A percentile compares a stretch with the other conserved stretches of the same genome.
Conservation (phyloP, 2,329 filamentous ascomycete genomes). For the Hymenoscyphus infarciens region DNA sequence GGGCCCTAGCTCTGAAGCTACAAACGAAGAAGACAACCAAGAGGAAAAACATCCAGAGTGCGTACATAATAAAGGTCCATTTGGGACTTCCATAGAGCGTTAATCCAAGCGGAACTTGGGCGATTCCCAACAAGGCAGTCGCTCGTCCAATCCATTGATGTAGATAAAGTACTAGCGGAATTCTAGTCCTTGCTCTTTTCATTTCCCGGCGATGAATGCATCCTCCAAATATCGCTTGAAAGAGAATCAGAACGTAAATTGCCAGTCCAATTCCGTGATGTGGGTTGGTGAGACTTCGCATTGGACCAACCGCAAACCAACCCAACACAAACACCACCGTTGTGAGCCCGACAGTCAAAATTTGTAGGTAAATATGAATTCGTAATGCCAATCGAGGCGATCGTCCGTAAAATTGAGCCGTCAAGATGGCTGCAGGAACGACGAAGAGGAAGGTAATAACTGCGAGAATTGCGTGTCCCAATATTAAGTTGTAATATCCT, state of each 20-base stretch:
- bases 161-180: conserved; percentile 41
- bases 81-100: conserved; percentile 90
- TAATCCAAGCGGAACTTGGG: conserved; percentile 83
- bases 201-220: conserved; percentile 45
- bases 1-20: conserved; percentile 62
- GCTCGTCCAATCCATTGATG: conserved; percentile 85
- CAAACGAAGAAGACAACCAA: conserved; percentile 76
- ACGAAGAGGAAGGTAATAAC: conserved; percentile 71
- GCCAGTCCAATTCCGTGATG: conserved; percentile 82
- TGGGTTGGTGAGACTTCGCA: conserved; percentile 70
- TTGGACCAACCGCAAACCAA: conserved; percentile 73
- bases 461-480: conserved; percentile 68
- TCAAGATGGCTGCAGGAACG: conserved; percentile 70
- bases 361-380: conserved; percentile 71
- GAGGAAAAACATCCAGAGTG: conserved; percentile 69
- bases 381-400: conserved; percentile 59
- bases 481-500: conserved; percentile 68
- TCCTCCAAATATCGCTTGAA: conserved; percentile 68
- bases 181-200: conserved; percentile 45
- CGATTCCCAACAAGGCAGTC: conserved; percentile 76
- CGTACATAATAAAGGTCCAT: conserved; percentile 79
- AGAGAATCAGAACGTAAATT: conserved; percentile 68
- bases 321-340: conserved; percentile 72
- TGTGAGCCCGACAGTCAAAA: conserved; percentile 63
- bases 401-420: conserved; percentile 65